Base-by-base conservation (phyloP, 2,329 filamentous ascomycete genomes). In the Fusarium zealandicum region DNA sequence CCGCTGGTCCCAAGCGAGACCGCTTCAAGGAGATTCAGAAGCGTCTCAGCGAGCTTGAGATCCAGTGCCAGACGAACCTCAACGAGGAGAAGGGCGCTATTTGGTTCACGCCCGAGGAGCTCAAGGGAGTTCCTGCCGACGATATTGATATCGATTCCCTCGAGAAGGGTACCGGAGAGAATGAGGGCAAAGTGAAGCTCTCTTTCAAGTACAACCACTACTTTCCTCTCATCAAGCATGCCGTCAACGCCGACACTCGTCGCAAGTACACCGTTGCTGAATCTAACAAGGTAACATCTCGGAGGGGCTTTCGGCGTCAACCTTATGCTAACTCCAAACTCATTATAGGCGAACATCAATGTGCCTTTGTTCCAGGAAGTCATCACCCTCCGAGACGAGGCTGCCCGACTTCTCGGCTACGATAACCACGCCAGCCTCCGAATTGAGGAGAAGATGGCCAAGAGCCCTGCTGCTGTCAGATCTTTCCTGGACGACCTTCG, bases 11-110 rank as follows among this genome's bases (percentile, higher is more conserved):
- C 5, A 79, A 92, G 76, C 78, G 90, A 57, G 90, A 92, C 65
- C 84, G 90, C 37, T 93, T 93, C 82, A 93, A 92, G 79, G 89
- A 89, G 73, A 92, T 93, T 75, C 90, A 92, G 82, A 90, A 91
- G 80, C 79, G 89, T 11, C 78, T 95, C 50, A 90, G 86, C 61
- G 83, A 89, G 71, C 82, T 93, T 63, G 81, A 83, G 68, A 92
- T 93, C 54, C 80, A 86, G 51, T 91, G 91, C 73, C 85, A 89
- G 69, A 92, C 92, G 78, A 90, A 89, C 66, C 78, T 93, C 53
- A 93, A 93, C 68, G 90, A 93, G 73, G 90, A 95, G 76, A 87
- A 87, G 65, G 88, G 88, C n/a, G 88, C 87, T 2, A 76, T 93
- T 45, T 95, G 90, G 90, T 89, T 93, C 66, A 89, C 88, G 1